Conservation (phyloP, 495 filamentous ascomycete species). For the Cercophora newfieldiana region DNA sequence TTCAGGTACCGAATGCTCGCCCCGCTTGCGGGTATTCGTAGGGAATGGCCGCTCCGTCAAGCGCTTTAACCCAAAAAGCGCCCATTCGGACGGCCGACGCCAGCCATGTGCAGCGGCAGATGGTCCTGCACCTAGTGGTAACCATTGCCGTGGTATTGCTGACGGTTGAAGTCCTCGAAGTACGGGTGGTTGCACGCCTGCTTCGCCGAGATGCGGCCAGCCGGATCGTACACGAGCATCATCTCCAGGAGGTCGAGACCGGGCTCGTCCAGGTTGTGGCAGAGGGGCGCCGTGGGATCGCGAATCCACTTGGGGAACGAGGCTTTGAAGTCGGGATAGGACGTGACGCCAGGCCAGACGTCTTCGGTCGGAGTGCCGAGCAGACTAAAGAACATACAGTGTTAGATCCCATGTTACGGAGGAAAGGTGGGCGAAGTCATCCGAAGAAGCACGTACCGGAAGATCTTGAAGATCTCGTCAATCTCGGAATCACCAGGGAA, state of each 20-base stretch:
- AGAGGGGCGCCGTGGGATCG: constrained; percentile 56
- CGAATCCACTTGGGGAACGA: constrained; percentile 96
- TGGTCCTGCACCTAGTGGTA: constrained; percentile 34
- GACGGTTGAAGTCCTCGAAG: constrained; percentile 66
- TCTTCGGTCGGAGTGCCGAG: constrained; percentile 89
- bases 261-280: constrained; percentile 62
- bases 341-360: constrained; percentile 93
- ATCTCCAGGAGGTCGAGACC: constrained; percentile 88
- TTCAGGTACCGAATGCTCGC: constrained; percentile 14
- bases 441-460: constrained; percentile 62
- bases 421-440: background rate
- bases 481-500: constrained; percentile 99
- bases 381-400: constrained; percentile 57
- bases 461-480: constrained; percentile 99
- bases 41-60: background rate
- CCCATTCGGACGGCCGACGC: background rate
- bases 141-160: constrained; percentile 41
- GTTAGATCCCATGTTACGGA: constrained; percentile 12
- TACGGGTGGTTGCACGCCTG: constrained; percentile 91
- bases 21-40: background rate
- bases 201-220: constrained; percentile 91
- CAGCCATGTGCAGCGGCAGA: background rate
- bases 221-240: constrained; percentile 93
- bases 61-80: background rate
- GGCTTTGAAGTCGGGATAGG: constrained; percentile 95